Evolutionary conservation across 106 monocot species (phyloP).

Genomic region (Dendrobium catenatum): DNA sequence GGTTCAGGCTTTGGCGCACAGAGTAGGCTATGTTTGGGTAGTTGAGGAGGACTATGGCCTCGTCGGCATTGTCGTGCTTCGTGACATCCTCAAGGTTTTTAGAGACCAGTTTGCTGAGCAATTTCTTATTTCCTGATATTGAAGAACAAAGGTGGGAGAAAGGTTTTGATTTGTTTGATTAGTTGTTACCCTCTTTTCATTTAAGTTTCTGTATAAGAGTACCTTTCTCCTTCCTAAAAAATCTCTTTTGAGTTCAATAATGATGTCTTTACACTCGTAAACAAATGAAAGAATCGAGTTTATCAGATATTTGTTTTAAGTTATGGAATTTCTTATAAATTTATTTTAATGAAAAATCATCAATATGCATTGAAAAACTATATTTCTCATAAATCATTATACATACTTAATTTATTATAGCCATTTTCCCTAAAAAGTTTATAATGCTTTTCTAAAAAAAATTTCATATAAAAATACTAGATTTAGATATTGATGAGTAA

Average conservation of each 20-base stretch:
- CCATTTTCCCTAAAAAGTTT: too few relatives aligned
- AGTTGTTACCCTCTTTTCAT: not conserved
- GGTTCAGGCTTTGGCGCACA: slow-evolving; percentile 72
- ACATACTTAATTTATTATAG: too few relatives aligned
- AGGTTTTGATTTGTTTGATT: not conserved
- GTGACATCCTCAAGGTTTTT: slow-evolving; percentile 27
- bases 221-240: not conserved
- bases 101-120: slow-evolving; percentile 9
- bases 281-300: too few relatives aligned
- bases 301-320: too few relatives aligned
- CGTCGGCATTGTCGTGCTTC: slow-evolving; percentile 32
- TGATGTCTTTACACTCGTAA: too few relatives aligned
- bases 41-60: slow-evolving; percentile 47
- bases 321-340: too few relatives aligned
- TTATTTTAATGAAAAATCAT: too few relatives aligned
- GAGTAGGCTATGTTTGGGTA: slow-evolving; percentile 72
- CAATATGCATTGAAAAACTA: too few relatives aligned
- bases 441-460: too few relatives aligned
- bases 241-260: not conserved
- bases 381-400: too few relatives aligned
- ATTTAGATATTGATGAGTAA: not conserved
- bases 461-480: not conserved
- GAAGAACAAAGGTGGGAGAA: not conserved
- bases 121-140: not conserved
- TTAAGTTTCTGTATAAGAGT: not conserved